These are phyloP conservation scores for Papiliotrema terrestris DNA, from an alignment of 1,284 basidiomycete genomes.

Conservation along the genomic window DNA sequence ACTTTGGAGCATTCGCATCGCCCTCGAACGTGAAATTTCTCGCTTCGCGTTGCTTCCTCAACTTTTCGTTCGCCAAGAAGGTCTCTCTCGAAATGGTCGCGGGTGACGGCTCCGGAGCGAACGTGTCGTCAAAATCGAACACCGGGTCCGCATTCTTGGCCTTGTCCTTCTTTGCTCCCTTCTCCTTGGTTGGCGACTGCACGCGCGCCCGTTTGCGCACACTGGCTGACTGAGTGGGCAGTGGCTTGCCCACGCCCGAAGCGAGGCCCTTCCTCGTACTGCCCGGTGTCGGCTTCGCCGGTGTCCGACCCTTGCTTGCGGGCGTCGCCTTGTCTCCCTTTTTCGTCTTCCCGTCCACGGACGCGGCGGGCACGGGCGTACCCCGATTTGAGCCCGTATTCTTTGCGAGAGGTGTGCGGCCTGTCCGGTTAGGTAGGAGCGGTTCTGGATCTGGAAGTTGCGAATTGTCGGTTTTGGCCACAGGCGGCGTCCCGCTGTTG, in stretches of 20 bases:
- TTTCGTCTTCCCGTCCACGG: no score
- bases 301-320: no score
- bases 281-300: background rate
- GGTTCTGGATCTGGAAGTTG: no score
- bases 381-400: no score
- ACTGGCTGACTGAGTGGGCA: background rate
- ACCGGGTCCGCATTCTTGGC: no score
- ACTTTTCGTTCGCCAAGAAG: slow-evolving; percentile 43
- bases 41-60: slow-evolving; percentile 40
- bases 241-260: background rate
- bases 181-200: background rate
- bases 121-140: slow-evolving; percentile 10
- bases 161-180: background rate
- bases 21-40: slow-evolving; percentile 46
- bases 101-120: no score
- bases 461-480: no score
- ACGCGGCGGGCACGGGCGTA: background rate
- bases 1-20: slow-evolving; percentile 39
- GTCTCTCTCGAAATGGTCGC: slow-evolving; percentile 15
- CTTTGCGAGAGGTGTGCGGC: no score
- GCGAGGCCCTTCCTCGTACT: background rate
- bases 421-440: no score
- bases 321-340: no score
- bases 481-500: no score
- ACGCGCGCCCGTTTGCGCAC: background rate